Base-by-base conservation (phyloP, 2,329 filamentous ascomycete species). In the Monilinia laxa region DNA sequence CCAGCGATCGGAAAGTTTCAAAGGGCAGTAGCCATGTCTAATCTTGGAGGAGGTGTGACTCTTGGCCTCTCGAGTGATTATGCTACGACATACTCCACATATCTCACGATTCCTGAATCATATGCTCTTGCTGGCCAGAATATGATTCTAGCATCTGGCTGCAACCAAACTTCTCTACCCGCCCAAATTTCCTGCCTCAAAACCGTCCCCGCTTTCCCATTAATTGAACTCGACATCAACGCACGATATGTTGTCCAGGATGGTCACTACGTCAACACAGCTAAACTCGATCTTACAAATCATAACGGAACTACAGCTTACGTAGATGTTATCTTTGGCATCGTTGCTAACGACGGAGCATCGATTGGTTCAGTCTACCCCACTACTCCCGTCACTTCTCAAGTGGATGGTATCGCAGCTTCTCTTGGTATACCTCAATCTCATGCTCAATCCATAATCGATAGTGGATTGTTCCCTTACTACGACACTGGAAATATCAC, bases 201-300 rank as follows among this genome's bases (percentile, higher is more conserved):
- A 58, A 70, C 77, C 45, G 75, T 80, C 2, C 78, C 79, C 14
- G 79, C 81, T 0, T 70, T 75, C 2, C 74, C 74, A 1, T 73
- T 83, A 12, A 76, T 79, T 1, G 75, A 74, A 3, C 72, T 79
- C 9, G 68, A 74, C 5, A 79, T 77, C 0, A 78, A 81, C 1
- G 82, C 83, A 18, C 78, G 81, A 53, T 84, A 83, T 68, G 81
- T 85, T 10, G 82, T 85, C 14, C 82, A 85, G 70, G 83, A 85
- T 66, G 83, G 82, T 28, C 78, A 74, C n/a, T 81, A 79, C 64
- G 81, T 85, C 67, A 80, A 81, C 68, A 82, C 82, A 0, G 74
- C 78, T 14, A 75, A 83, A 53, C 79, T 85, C 14, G 77, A 81
- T 62, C 77, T 84, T 38, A 74, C 76, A 4, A 77, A 77, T 11